These are phyloP conservation scores for Aspergillus udagawae DNA, from an alignment of 2,329 filamentous ascomycete genomes.

Conservation along the genomic window DNA sequence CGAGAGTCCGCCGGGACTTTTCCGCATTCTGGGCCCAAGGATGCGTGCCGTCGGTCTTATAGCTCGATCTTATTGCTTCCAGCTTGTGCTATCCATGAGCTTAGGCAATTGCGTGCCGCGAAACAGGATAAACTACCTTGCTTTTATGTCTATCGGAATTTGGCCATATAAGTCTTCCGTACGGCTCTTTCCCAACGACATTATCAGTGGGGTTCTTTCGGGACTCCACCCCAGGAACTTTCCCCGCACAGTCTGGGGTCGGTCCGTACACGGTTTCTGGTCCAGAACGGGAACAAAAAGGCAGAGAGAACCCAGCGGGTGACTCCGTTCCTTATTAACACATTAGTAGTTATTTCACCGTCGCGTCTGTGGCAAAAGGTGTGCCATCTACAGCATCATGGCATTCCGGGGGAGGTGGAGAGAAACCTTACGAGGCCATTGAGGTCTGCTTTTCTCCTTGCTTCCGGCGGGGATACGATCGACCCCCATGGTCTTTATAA, in stretches of 20 bases:
- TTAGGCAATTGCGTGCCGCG: neutral
- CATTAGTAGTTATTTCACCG: no score
- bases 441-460: neutral
- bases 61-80: neutral
- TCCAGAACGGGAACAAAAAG: no score
- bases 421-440: neutral
- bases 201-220: neutral
- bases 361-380: no score
- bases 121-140: neutral
- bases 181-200: no score
- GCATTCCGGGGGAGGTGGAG: neutral
- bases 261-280: neutral
- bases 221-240: neutral
- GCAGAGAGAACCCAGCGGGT: no score
- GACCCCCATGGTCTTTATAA: neutral
- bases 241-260: neutral
- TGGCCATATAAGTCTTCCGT: neutral
- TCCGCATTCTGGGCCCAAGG: neutral
- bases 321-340: neutral
- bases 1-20: neutral
- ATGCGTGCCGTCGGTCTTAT: neutral
- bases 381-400: neutral
- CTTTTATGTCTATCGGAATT: neutral
- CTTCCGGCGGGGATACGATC: neutral
- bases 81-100: neutral